Base-by-base conservation (phyloP, 371 early-diverging fungal species). In the Syncephalastrum racemosum region DNA sequence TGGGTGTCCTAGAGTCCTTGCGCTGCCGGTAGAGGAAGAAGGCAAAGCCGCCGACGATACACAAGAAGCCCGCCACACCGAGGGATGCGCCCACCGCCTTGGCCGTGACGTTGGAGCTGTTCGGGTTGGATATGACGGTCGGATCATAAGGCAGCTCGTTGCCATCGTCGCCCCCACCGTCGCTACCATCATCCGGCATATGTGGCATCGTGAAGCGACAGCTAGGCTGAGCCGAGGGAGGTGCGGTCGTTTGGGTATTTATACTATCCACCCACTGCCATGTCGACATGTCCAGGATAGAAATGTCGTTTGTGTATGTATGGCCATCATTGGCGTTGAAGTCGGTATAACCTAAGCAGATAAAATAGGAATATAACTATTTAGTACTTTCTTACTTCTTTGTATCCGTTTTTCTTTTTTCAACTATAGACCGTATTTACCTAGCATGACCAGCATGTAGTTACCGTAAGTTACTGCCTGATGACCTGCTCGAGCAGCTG, bases 181-280 rank as follows among this genome's bases (percentile, higher is more conserved):
- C 45, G 19, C 43, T 20, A 10, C 44, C 39, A n/a, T 39, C 40
- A 31, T 44, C 56, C 4, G 56, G 59, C 27, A 57, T 42, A 42
- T 44, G 46, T 5, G 69, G 71, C 41, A 78, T 45, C 0, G 46
- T 39, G 53, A 70, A 70, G 39, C 56, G 55, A 25, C 75, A 70
- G 8, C 50, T 46, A 1, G 56, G 50, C 20, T 36, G 31, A 43
- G 31, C 8, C 13, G 16, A 1, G 20, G 31, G 8, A 20, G 3
- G 14, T 4, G 20, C 8, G 8, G 46, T 15, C 13, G 57, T 23
- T 4, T 50, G 47, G 10, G 50, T 42, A 5, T 59, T 53, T 42
- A 75, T 63, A 24, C n/a, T 39, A 25, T 58, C 27, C 1, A 73
- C 68, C 79, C 79, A 79, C 63, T 63, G 56, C 79, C 76, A 75